Conservation (phyloP, 2,329 filamentous ascomycete genomes). For the Aspergillus phoenicis region DNA sequence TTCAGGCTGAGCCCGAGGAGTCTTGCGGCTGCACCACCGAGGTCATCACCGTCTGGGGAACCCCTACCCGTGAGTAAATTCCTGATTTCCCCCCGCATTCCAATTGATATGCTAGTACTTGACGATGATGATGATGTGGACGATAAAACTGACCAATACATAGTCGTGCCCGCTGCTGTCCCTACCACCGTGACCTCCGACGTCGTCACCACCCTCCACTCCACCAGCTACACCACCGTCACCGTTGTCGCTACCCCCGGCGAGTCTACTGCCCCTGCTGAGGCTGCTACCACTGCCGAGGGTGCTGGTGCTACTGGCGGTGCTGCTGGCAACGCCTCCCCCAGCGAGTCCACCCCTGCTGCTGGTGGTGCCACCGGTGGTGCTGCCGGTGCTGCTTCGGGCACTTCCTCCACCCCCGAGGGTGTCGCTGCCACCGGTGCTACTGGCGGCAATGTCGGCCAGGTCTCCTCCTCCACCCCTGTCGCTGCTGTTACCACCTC, state of each 20-base stretch:
- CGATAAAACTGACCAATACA: slow-evolving; percentile 19
- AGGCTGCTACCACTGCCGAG: slow-evolving; percentile 14
- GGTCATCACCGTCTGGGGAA: slow-evolving; percentile 70
- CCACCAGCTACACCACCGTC: slow-evolving; percentile 43
- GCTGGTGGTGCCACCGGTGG: slow-evolving; percentile 9
- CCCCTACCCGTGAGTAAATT: slow-evolving; percentile 60
- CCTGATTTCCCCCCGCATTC: neutral
- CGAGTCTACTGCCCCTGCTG: slow-evolving; percentile 5
- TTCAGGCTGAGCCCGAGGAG: slow-evolving; percentile 43
- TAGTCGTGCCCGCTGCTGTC: slow-evolving; percentile 44
- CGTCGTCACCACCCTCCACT: slow-evolving; percentile 39
- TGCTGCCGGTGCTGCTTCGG: neutral
- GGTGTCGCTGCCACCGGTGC: slow-evolving; percentile 11
- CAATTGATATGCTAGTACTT: too few species aligned
- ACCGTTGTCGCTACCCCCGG: slow-evolving; percentile 32
- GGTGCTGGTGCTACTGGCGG: slow-evolving; percentile 11
- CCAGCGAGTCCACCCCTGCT: slow-evolving; percentile 1
- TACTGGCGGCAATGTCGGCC: slow-evolving; percentile 8
- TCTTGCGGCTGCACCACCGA: slow-evolving; percentile 73
- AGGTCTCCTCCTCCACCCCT: neutral
- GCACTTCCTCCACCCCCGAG: neutral
- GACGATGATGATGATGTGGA: neutral
- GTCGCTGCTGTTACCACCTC: slow-evolving; percentile 28
- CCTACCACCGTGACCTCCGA: slow-evolving; percentile 28
- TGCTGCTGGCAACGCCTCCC: slow-evolving; percentile 4